phyloP scores from a whole-genome alignment of 2,329 filamentous ascomycete genomes.

The Alternaria triticina region DNA sequence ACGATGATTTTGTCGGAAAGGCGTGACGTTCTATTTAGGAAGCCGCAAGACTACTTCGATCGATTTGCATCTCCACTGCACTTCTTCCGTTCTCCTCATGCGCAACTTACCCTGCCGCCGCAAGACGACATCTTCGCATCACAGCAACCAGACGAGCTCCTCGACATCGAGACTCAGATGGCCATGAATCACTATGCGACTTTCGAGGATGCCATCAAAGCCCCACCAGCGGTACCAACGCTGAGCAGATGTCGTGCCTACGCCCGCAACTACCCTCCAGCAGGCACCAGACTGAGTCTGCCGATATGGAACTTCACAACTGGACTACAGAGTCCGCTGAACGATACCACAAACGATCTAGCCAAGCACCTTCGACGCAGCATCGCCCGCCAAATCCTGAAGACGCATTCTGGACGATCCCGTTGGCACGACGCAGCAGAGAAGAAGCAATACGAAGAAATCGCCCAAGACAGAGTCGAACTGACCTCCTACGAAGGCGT shows the following conservation, averaged over 20 bases:
- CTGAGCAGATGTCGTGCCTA: conserved; percentile 41
- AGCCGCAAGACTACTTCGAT: conserved; percentile 55
- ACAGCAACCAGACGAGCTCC: conserved; percentile 27
- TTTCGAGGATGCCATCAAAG: conserved; percentile 12
- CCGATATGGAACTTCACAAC: conserved; percentile 52
- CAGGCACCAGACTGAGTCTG: conserved; percentile 47
- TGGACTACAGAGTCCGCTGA: conserved; percentile 47
- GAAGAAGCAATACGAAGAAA: conserved; percentile 37
- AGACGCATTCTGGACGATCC: conserved; percentile 27
- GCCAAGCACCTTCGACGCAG: conserved; percentile 49
- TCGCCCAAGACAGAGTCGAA: conserved; percentile 27
- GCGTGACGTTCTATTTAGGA: conserved; percentile 50
- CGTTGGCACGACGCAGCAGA: conserved; percentile 33
- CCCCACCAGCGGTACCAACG: conserved; percentile 23
- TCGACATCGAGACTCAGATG: conserved; percentile 42
- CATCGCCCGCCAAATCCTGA: conserved; percentile 43
- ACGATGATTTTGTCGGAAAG: conserved; percentile 38
- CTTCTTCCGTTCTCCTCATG: conserved; percentile 57
- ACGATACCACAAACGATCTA: conserved; percentile 52
- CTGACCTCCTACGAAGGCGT: conserved; percentile 21
- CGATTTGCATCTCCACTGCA: conserved; percentile 58
- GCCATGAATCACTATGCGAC: conserved; percentile 37
- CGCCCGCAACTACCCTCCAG: conserved; percentile 52
- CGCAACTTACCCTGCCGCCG: conserved; percentile 32
- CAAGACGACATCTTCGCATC: conserved; percentile 36